These are phyloP conservation scores for Parascedosporium putredinis DNA, from an alignment of 2,329 filamentous ascomycete species.

Conservation along the genomic window DNA sequence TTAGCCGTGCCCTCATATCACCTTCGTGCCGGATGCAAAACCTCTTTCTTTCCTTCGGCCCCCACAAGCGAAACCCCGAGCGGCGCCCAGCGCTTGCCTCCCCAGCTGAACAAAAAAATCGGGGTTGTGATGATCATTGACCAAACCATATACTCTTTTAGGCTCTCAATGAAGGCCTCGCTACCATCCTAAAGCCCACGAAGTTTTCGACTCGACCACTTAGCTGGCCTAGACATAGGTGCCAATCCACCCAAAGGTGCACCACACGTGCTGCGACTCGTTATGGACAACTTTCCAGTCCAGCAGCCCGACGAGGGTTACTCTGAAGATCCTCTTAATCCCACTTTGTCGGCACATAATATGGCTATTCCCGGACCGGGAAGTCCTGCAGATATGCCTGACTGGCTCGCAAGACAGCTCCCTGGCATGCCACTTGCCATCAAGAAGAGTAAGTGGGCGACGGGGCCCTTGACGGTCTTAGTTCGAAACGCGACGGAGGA, in stretches of 20 bases:
- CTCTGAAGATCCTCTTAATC: constrained; percentile 60
- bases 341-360: constrained; percentile 21
- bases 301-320: constrained; percentile 74
- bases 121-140: too few relatives aligned
- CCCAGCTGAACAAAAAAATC: too few relatives aligned
- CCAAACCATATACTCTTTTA: too few relatives aligned
- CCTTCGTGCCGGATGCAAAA: too few relatives aligned
- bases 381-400: constrained; percentile 33
- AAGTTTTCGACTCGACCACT: too few relatives aligned
- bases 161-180: background rate
- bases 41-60: background rate
- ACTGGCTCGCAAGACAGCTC: constrained; percentile 40
- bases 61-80: background rate
- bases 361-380: constrained; percentile 21
- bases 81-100: too few relatives aligned
- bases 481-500: too few relatives aligned
- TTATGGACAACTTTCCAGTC: constrained; percentile 22
- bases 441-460: constrained; percentile 37
- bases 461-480: too few relatives aligned
- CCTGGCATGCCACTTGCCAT: constrained; percentile 36
- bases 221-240: too few relatives aligned
- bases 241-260: too few relatives aligned
- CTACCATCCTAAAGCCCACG: background rate
- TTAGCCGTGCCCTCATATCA: too few relatives aligned
- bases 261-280: background rate